A percentile compares a stretch with the other conserved stretches of the same genome.
These are phyloP conservation scores for Russula olivacea DNA, from an alignment of 768 basidiomycete species.

Conservation along the genomic window DNA sequence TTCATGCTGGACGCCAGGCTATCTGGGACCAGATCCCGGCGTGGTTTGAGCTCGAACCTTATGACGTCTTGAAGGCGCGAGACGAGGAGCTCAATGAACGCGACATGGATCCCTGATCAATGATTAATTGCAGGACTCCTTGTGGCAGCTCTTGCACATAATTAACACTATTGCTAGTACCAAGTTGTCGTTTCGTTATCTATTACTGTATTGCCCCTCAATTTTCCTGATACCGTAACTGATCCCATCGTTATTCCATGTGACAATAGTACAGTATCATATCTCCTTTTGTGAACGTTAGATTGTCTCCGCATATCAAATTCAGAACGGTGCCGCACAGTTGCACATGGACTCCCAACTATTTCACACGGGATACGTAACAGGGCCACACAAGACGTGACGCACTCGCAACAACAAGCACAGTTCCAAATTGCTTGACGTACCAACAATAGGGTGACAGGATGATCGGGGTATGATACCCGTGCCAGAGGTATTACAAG, in stretches of 20 bases:
- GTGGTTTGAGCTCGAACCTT: slow-evolving; percentile 43
- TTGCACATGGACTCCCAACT: neutral
- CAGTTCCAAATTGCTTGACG: neutral
- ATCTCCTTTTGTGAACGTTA: no score
- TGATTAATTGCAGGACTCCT: no score
- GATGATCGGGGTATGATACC: neutral
- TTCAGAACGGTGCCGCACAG: neutral
- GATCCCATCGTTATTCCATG: neutral
- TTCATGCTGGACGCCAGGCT: slow-evolving; percentile 46
- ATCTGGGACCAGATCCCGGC: slow-evolving; percentile 56
- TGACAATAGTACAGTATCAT: neutral
- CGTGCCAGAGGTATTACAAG: neutral
- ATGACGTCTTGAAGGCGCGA: slow-evolving; percentile 14
- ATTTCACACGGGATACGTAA: neutral
- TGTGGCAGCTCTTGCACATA: no score
- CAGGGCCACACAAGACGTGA: neutral
- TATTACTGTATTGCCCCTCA: neutral
- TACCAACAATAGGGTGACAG: no score
- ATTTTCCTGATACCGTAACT: neutral
- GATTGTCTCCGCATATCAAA: neutral
- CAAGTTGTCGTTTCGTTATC: neutral
- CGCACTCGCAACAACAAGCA: neutral
- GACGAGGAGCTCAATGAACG: slow-evolving; percentile 22
- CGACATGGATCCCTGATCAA: slow-evolving; percentile 7
- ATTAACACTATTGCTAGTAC: neutral